Evolutionary conservation across 352 stramenopile genomes (phyloP).

Genomic region (Peronospora farinosa): DNA sequence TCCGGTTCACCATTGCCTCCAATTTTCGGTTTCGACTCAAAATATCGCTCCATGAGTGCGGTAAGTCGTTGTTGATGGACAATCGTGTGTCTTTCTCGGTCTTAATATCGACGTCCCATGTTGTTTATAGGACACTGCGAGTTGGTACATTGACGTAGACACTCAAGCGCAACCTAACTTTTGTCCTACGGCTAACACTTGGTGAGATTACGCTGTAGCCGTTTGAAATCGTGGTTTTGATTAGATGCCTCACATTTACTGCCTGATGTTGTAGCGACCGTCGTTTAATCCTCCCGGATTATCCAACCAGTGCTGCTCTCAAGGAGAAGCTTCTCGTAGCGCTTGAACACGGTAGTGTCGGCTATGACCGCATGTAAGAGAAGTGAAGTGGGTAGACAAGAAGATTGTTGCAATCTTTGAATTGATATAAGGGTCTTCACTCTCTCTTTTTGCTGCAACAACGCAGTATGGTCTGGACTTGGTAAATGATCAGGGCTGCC

Average conservation of each 20-base stretch:
- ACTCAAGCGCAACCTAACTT: conserved; percentile 32
- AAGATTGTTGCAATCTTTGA: no score
- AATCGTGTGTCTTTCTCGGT: neutral
- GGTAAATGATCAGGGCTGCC: no score
- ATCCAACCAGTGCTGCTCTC: conserved; percentile 42
- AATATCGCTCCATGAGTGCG: conserved; percentile 44
- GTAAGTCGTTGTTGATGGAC: conserved; percentile 24
- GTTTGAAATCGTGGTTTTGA: neutral
- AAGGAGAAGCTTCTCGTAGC: conserved; percentile 60
- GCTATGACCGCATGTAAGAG: conserved; percentile 69
- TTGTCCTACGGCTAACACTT: conserved; percentile 74
- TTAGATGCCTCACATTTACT: conserved; percentile 8
- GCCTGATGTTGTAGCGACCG: conserved; percentile 37
- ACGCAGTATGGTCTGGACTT: no score
- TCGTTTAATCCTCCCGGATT: conserved; percentile 62
- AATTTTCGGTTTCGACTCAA: conserved; percentile 66
- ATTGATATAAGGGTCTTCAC: no score
- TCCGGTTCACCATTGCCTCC: conserved; percentile 58
- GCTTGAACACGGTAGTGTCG: conserved; percentile 52
- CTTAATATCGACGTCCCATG: neutral
- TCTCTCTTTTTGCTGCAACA: no score
- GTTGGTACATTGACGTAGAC: conserved; percentile 72
- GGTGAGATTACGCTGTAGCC: conserved; percentile 28
- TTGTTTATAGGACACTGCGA: conserved; percentile 38
- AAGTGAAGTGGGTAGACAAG: neutral